These are phyloP conservation scores for Acanthamoeba sp. DNA, from an alignment of 208 protist species.

Conservation along the genomic window DNA sequence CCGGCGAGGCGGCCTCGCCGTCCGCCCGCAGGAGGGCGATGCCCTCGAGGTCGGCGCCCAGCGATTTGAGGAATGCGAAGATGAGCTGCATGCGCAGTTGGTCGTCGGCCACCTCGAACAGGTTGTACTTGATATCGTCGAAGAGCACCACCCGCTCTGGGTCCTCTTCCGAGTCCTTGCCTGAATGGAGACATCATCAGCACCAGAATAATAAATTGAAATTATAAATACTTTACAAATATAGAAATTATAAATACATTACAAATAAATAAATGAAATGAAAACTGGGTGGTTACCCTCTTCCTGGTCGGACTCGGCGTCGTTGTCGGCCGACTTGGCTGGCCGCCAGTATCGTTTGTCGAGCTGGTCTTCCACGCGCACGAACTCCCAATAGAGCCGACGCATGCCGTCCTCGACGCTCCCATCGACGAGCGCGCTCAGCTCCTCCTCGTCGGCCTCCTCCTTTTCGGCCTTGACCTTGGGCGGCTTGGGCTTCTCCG, in stretches of 20 bases:
- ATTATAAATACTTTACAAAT: background rate
- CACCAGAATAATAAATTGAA: no score
- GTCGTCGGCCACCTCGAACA: background rate
- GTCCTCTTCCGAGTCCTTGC: background rate
- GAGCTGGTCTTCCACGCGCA: slow-evolving; percentile 14
- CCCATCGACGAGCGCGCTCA: background rate
- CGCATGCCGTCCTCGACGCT: slow-evolving; percentile 10
- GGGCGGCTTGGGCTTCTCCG: background rate
- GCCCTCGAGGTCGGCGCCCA: slow-evolving; percentile 28
- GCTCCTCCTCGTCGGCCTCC: background rate
- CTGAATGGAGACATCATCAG: background rate
- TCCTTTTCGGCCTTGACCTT: slow-evolving; percentile 40
- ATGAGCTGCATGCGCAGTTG: slow-evolving; percentile 25
- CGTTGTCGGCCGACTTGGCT: background rate
- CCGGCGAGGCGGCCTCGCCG: background rate
- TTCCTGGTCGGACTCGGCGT: background rate
- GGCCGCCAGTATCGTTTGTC: background rate
- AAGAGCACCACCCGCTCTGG: slow-evolving; percentile 48
- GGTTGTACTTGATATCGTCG: slow-evolving; percentile 52
- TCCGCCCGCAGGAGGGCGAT: background rate
- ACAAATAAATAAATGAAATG: background rate
- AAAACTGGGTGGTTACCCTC: background rate
- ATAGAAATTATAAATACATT: background rate
- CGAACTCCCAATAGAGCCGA: slow-evolving; percentile 36
- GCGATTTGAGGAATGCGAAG: slow-evolving; percentile 35